These are phyloP conservation scores for Fragaria vesca DNA, from an alignment of 306 rosid species.

Conservation along the genomic window DNA sequence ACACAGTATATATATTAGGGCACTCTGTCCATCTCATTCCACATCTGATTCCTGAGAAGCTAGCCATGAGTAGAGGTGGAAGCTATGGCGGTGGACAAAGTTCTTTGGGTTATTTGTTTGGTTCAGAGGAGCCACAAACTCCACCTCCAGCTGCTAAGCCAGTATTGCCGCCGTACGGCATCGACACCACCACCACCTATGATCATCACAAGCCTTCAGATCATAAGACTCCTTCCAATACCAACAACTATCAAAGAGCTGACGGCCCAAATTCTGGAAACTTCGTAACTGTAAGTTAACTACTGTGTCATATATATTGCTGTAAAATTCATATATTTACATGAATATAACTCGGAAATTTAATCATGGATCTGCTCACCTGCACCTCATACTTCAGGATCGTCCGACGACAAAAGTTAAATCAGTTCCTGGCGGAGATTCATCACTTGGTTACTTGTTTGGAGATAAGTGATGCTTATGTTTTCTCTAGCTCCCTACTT, in stretches of 20 bases:
- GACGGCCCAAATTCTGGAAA: conserved; percentile 49
- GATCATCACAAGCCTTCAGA: conserved; percentile 25
- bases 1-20: conserved; percentile 21
- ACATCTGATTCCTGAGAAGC: not conserved
- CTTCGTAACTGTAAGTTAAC: conserved; percentile 47
- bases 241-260: conserved; percentile 50
- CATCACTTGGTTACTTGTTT: conserved; percentile 87
- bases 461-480: conserved; percentile 59
- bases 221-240: conserved; percentile 31
- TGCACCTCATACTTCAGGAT: conserved; percentile 42
- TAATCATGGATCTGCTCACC: conserved; percentile 7
- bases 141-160: conserved; percentile 35
- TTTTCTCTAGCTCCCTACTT: conserved; percentile 10
- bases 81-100: conserved; percentile 72
- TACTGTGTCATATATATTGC: not conserved
- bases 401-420: conserved; percentile 78
- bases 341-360: not conserved
- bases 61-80: conserved; percentile 64
- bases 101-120: conserved; percentile 70
- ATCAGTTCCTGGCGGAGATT: conserved; percentile 79
- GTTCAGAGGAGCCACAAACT: conserved; percentile 50
- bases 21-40: conserved; percentile 9
- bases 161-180: conserved; percentile 54
- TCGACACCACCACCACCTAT: conserved; percentile 21
- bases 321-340: not conserved